Evolutionary conservation across 805 yeast species (phyloP).

Genomic region (Ogataea trehaloabstinens): DNA sequence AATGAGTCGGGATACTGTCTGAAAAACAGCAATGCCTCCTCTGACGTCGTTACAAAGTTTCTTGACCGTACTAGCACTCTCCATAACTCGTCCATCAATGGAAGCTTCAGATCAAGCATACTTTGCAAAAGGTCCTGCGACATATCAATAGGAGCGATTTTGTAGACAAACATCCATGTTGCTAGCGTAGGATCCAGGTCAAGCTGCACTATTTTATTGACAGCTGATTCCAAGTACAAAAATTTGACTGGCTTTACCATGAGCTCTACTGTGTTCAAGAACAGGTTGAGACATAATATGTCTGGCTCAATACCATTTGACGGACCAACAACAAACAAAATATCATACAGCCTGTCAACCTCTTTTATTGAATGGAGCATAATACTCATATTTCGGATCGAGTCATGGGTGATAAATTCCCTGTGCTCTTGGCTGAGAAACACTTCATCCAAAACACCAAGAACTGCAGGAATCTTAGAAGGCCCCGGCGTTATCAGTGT

Average conservation of each 20-base stretch:
- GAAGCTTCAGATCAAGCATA: conserved; percentile 11
- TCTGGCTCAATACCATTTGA: conserved; percentile 9
- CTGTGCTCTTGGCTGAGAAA: conserved; percentile 1
- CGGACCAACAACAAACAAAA: conserved; percentile 9
- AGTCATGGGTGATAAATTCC: conserved; percentile 1
- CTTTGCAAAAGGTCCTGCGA: conserved; percentile 1
- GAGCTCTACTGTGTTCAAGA: conserved; percentile 5
- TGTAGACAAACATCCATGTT: conserved; percentile 11
- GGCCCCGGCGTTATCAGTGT: neutral
- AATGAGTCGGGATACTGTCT: conserved; percentile 11
- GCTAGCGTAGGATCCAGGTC: conserved; percentile 13
- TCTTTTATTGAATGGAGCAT: conserved; percentile 8
- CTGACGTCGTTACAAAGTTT: conserved; percentile 5
- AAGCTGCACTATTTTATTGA: conserved; percentile 8
- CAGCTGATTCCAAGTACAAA: neutral
- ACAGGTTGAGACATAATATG: conserved; percentile 9
- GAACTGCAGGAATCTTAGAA: neutral
- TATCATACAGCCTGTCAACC: conserved; percentile 5
- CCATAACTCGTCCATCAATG: conserved; percentile 9
- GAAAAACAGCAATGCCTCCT: conserved; percentile 7
- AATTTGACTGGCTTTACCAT: neutral
- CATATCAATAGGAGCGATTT: conserved; percentile 4
- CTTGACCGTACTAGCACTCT: conserved; percentile 3
- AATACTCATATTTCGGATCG: conserved; percentile 1
- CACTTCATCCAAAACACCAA: neutral